These are phyloP conservation scores for Thamnidium elegans DNA, from an alignment of 192 early-diverging fungal genomes.

Conservation along the genomic window DNA sequence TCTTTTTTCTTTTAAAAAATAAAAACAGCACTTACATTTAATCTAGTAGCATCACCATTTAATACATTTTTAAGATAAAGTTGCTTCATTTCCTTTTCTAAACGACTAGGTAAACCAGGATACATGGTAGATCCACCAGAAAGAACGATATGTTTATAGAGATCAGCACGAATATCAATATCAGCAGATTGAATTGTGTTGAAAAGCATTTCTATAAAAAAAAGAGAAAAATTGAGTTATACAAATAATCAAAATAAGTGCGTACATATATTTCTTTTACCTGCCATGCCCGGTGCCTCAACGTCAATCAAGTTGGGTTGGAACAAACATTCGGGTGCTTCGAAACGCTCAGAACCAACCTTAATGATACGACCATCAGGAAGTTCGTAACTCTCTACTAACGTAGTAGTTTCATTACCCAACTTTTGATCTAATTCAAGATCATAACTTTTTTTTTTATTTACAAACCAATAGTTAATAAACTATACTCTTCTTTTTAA, in stretches of 20 bases:
- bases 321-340: constrained; percentile 98
- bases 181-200: constrained; percentile 88
- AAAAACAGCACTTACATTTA: constrained; percentile 59
- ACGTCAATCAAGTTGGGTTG: constrained; percentile 96
- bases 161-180: constrained; percentile 88
- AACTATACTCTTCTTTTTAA: too few relatives aligned
- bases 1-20: not conserved
- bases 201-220: constrained; percentile 81
- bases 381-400: constrained; percentile 95
- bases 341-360: constrained; percentile 96
- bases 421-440: constrained; percentile 91
- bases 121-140: constrained; percentile 99
- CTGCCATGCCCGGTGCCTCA: constrained; percentile 89
- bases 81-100: constrained; percentile 99
- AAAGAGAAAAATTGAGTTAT: not conserved
- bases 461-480: not conserved
- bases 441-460: constrained; percentile 71
- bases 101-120: constrained; percentile 91
- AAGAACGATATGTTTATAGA: constrained; percentile 97
- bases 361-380: constrained; percentile 99
- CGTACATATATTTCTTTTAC: constrained; percentile 39
- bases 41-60: constrained; percentile 74
- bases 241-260: too few relatives aligned
- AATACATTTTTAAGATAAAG: constrained; percentile 89
- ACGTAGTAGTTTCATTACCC: constrained; percentile 93